Percentiles rank a stretch among this genome's conserved stretches.
phyloP scores from a whole-genome alignment of 306 rosid genomes.

The Dryas octopetala region DNA sequence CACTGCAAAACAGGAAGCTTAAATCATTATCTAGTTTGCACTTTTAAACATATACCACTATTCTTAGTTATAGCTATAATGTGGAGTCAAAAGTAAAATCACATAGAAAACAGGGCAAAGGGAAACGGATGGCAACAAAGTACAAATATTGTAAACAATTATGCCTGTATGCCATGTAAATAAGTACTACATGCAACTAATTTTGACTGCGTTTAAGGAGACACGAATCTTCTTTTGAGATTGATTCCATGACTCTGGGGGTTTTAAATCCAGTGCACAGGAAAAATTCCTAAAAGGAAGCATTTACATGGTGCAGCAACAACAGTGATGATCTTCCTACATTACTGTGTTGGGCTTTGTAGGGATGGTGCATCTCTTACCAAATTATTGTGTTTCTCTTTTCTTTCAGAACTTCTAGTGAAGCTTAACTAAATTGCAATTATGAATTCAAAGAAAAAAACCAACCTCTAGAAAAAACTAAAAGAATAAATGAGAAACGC shows the following conservation, averaged over 20 bases:
- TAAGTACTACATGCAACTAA: neutral
- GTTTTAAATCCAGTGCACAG: neutral
- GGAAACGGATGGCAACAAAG: slow-evolving; percentile 6
- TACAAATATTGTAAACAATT: neutral
- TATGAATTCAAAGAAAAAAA: neutral
- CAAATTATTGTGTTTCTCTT: neutral
- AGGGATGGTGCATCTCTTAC: neutral
- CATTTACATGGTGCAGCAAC: neutral
- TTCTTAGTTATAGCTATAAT: neutral
- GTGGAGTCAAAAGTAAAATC: slow-evolving; percentile 6
- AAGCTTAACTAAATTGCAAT: slow-evolving; percentile 1
- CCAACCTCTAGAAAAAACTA: neutral
- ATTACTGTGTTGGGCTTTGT: neutral
- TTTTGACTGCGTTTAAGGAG: neutral
- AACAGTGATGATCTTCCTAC: neutral
- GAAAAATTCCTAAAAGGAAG: neutral
- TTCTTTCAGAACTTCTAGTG: neutral
- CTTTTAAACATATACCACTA: slow-evolving; percentile 1
- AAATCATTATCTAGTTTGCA: slow-evolving; percentile 14
- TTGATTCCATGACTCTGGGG: neutral
- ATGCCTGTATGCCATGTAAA: slow-evolving; percentile 1
- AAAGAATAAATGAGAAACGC: neutral
- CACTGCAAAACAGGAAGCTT: slow-evolving; percentile 58
- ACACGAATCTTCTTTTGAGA: neutral
- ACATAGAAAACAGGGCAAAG: neutral